Evolutionary conservation across 2,329 filamentous ascomycete genomes (phyloP), one percentile per base, ranked within the genome.

Genomic region (Dactylellina parvicollis): DNA sequence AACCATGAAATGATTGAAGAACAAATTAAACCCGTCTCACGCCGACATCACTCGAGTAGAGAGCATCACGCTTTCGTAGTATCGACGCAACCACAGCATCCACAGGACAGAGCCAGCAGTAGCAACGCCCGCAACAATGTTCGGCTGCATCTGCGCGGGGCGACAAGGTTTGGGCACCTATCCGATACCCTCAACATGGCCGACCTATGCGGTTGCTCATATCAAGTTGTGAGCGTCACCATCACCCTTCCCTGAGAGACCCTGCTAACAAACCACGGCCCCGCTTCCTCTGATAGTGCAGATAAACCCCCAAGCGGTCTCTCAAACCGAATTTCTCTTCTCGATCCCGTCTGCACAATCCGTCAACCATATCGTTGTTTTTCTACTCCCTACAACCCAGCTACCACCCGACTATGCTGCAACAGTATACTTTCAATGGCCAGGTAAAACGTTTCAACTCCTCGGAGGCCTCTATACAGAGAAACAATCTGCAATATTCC

Each of bases 401-500:
- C 85, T 99, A 0, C 93, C 93, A 0, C 83, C 86, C 2, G 86
- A 87, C 76, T 90, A 90, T 18, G 94, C 92, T 3, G 95, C 93
- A 12, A 91, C 92, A 49, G 94, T 99, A 75, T 98, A 97, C 82
- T 86, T 96, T 50, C 90, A 93, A 76, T 83, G 90, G n/a, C 86
- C 88, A 2, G 82, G 82, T 7, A 81, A 81, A 40, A 86, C 89
- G 49, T 96, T 96, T 82, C 88, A 86, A 72, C 92, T 99, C 78
- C 87, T 98, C 3, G 95, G 96, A 75, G 95, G 89, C 52, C 89
- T 99, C 64, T 93, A 91, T 0, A 89, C 91, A 34, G 92, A 93
- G 65, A 97, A 97, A 79, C 92, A 95, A 77, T 94, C 90, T 76
- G 92, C 93, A 34, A 90, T 98, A 66, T 97, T 98, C 84, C 64